phyloP scores from a whole-genome alignment of 371 early-diverging fungal species.

The Mucor indicus region DNA sequence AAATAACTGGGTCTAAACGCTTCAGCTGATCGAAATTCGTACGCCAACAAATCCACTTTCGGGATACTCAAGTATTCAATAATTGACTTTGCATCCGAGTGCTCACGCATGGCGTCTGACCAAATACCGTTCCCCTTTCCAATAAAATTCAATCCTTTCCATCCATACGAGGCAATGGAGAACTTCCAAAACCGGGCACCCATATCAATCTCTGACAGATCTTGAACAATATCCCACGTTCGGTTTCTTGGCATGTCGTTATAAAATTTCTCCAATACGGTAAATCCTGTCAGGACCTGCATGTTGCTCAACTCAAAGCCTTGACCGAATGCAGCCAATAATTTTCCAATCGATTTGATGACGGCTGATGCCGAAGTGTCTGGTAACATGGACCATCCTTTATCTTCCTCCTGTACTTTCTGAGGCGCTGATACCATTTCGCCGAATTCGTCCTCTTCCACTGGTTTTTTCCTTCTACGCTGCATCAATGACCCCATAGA shows the following conservation, averaged over 20 bases:
- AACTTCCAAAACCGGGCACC: slow-evolving; percentile 61
- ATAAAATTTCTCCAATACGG: slow-evolving; percentile 64
- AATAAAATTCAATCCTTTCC: slow-evolving; percentile 80
- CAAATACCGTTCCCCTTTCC: slow-evolving; percentile 70
- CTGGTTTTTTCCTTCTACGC: neutral
- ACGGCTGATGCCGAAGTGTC: slow-evolving; percentile 49
- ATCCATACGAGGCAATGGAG: slow-evolving; percentile 75
- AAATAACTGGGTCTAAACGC: slow-evolving; percentile 83
- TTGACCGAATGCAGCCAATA: slow-evolving; percentile 66
- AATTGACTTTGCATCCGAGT: slow-evolving; percentile 72
- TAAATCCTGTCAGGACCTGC: slow-evolving; percentile 72
- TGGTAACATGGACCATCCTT: too few relatives aligned
- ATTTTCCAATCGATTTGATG: slow-evolving; percentile 54
- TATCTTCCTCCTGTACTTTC: neutral
- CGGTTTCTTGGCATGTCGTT: slow-evolving; percentile 40
- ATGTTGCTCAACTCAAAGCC: slow-evolving; percentile 77
- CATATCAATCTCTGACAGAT: slow-evolving; percentile 56
- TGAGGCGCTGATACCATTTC: slow-evolving; percentile 19
- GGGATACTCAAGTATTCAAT: slow-evolving; percentile 66
- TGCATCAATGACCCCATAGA: neutral
- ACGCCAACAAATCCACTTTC: slow-evolving; percentile 71
- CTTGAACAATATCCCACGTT: slow-evolving; percentile 37
- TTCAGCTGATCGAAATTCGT: slow-evolving; percentile 67
- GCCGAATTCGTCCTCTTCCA: slow-evolving; percentile 22
- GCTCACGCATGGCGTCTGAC: slow-evolving; percentile 65